A percentile compares a stretch with the other conserved stretches of the same genome.
Conservation (phyloP, 2,329 filamentous ascomycete species). For the Clarireedia sp. region DNA sequence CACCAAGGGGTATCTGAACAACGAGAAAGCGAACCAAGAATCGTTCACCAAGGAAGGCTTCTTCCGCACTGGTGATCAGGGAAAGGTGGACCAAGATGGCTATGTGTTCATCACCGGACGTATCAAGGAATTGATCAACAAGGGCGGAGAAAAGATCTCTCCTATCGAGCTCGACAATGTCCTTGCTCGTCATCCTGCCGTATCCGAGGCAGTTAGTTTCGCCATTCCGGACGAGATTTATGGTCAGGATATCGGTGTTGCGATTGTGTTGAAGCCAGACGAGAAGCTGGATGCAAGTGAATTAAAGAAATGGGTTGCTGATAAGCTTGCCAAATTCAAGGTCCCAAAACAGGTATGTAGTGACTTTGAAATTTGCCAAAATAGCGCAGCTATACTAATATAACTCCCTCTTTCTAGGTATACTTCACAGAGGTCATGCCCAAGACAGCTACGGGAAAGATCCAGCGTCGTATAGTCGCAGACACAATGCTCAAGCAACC, state of each 20-base stretch:
- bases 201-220: constrained; percentile 76
- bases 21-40: constrained; percentile 63
- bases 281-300: constrained; percentile 48
- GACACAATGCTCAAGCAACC: constrained; percentile 74
- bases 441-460: constrained; percentile 88
- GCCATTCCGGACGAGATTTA: constrained; percentile 76
- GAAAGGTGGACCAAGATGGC: constrained; percentile 69
- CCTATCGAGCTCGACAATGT: constrained; percentile 84
- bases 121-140: constrained; percentile 90
- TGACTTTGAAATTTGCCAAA: not conserved
- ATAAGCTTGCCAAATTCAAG: constrained; percentile 75
- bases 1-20: constrained; percentile 80
- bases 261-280: constrained; percentile 64
- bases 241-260: constrained; percentile 73
- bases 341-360: constrained; percentile 65
- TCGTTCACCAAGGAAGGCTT: constrained; percentile 70
- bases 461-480: constrained; percentile 78
- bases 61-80: constrained; percentile 84
- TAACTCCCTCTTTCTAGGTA: constrained; percentile 39
- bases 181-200: constrained; percentile 61
- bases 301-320: constrained; percentile 59
- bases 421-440: constrained; percentile 81
- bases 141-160: constrained; percentile 83
- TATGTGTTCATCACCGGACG: constrained; percentile 83
- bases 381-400: not conserved